Base-by-base conservation (phyloP, 1,284 basidiomycete genomes). In the Nidula niveotomentosa region DNA sequence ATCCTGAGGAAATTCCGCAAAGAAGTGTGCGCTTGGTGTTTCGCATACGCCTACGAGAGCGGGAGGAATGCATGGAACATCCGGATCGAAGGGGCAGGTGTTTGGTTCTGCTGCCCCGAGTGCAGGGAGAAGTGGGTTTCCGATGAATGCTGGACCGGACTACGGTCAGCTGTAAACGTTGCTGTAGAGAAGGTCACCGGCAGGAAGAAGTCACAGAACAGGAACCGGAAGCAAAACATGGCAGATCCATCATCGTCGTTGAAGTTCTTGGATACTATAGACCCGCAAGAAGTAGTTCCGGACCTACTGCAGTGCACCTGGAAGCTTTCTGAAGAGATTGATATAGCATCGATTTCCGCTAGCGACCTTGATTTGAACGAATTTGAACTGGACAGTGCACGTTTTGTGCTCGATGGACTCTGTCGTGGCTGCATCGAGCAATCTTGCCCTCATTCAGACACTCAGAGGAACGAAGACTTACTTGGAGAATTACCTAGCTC, bases 1-100 rank as follows among this genome's bases (percentile, higher is more conserved):
- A 71, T 85, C 45, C 78, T 77, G 62, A 77, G 71, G 55, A 76
- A 76, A 56, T 87, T 86, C 59, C 75, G 83, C 48, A 84, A 81
- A 63, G 85, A 86, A 65, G 83, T 86, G 51, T 88, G 86, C 59
- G 79, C 77, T 9, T 71, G 79, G 61, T 88, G 86, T 65, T 87
- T 84, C 64, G 72, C 76, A 39, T 86, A 87, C 60, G 75, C 84
- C 36, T 78, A 79, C 55, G 83, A 81, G 51, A 64, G 67, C 39
- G 62, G 69, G 30, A 68, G 67, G 58, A 73, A 68, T 49, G 68
- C 74, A 8, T 83, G 81, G 82, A 73, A 62, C 46, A 63, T 80
- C 60, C 65, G 18, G 51, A 61, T 44, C 56, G 58, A 51, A 49
- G 66, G 68, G 15, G 66, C 72, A 5, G 77, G 79, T 0, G 69